Conservation (phyloP, 768 basidiomycete species). For the Collybia sp. region DNA sequence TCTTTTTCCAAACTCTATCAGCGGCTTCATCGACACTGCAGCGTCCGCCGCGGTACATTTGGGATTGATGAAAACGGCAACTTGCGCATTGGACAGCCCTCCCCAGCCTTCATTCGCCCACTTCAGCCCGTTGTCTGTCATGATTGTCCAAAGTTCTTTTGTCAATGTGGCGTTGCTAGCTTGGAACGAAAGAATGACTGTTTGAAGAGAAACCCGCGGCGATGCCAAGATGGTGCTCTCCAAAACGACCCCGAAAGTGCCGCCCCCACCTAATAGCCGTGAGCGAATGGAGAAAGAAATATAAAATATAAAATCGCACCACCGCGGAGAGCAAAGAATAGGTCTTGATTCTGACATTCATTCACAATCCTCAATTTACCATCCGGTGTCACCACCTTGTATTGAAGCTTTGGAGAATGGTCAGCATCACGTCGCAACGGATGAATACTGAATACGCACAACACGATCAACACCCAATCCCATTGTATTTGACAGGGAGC, state of each 20-base stretch:
- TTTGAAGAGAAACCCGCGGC: conserved; percentile 29
- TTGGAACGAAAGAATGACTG: conserved; percentile 27
- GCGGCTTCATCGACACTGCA: conserved; percentile 31
- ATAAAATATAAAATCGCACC: conserved; percentile 17
- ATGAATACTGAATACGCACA: conserved; percentile 17
- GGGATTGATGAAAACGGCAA: conserved; percentile 42
- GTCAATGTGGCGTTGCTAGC: conserved; percentile 18
- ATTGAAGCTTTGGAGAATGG: conserved; percentile 30
- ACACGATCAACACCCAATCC: conserved; percentile 43
- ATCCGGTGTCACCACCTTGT: conserved; percentile 50
- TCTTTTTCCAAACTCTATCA: conserved; percentile 30
- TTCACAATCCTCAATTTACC: conserved; percentile 40
- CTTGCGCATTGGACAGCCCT: conserved; percentile 31
- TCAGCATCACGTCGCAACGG: neutral
- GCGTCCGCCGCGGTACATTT: conserved; percentile 30
- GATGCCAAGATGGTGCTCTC: conserved; percentile 32
- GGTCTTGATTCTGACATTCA: conserved; percentile 44
- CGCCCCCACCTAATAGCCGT: conserved; percentile 31
- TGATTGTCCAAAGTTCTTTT: conserved; percentile 28
- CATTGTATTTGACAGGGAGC: conserved; percentile 36
- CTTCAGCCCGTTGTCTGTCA: conserved; percentile 30
- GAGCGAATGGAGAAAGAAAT: conserved; percentile 1
- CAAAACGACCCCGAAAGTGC: conserved; percentile 41
- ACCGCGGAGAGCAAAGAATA: conserved; percentile 50
- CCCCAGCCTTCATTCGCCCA: conserved; percentile 48